These are phyloP conservation scores for Catharanthus roseus DNA, from an alignment of 257 asterid species.

Conservation along the genomic window DNA sequence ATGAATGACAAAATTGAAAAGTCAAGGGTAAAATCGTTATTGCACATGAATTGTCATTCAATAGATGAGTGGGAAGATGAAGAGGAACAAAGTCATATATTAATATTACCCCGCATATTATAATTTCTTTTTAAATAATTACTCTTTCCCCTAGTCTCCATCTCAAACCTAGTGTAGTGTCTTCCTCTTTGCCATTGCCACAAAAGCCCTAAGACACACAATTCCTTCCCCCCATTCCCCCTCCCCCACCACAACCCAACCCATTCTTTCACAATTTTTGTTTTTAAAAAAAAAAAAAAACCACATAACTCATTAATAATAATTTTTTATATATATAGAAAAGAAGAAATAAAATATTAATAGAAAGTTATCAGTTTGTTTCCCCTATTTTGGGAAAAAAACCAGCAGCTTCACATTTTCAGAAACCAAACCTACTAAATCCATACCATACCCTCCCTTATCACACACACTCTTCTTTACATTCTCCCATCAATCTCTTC, in stretches of 20 bases:
- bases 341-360: too few species aligned
- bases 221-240: too few species aligned
- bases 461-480: slow-evolving; percentile 7
- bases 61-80: slow-evolving; percentile 24
- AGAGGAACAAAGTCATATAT: slow-evolving; percentile 16
- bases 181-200: slow-evolving; percentile 24
- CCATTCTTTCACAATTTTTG: too few species aligned
- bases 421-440: slow-evolving; percentile 28
- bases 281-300: background rate
- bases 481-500: slow-evolving; percentile 44
- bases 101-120: slow-evolving; percentile 25
- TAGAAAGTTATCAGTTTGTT: too few species aligned
- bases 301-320: slow-evolving; percentile 23
- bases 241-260: too few species aligned
- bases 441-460: slow-evolving; percentile 27
- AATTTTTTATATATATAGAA: too few species aligned
- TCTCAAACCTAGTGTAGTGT: slow-evolving; percentile 37
- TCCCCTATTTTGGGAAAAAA: slow-evolving; percentile 48
- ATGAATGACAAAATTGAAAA: background rate
- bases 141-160: slow-evolving; percentile 49
- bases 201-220: slow-evolving; percentile 35
- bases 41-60: slow-evolving; percentile 21
- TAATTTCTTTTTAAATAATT: slow-evolving; percentile 28
- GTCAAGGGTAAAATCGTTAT: slow-evolving; percentile 4
- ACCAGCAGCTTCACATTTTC: slow-evolving; percentile 10